Evolutionary conservation across 2,329 filamentous ascomycete species (phyloP), one percentile per base, ranked within the genome.

Genomic region (Fusarium napiforme): DNA sequence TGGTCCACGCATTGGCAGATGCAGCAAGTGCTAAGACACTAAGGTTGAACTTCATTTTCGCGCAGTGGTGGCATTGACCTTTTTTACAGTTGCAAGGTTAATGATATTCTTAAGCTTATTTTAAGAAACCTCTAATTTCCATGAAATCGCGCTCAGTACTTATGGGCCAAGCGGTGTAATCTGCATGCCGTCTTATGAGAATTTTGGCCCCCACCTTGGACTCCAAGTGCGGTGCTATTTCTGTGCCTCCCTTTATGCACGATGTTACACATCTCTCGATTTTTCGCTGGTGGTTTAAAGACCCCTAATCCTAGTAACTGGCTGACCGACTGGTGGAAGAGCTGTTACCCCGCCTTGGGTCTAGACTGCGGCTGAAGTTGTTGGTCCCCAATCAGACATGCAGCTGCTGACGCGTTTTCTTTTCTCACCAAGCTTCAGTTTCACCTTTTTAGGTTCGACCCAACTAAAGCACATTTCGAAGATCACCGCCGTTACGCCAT

Each of bases 211-310:
- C 49, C 49, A 36, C 16, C 30, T 14, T 52, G n/a, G 16, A 26
- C 47, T 52, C n/a, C n/a, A n/a, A n/a, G n/a, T n/a, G n/a, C n/a
- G 15, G 0, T 49, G 0, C 30, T 52, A 21, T 52, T 36, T 36
- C 6, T 36, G 49, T 52, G n/a, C 47, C n/a, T 36, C 7, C 12
- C 12, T 5, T 34, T 14, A 2, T 26, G n/a, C 30, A 8, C 30
- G n/a, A 26, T 36, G n/a, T 26, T 26, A 26, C 30, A 1, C 16
- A 19, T 50, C 49, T 52, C 30, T 36, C 9, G 10, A 15, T 7
- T 1, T 11, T 1, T n/a, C n/a, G 16, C n/a, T 34, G 30, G n/a
- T 1, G n/a, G 0, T 10, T 15, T 2, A 0, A 15, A 36, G 14
- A 10, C 9, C 16, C 12, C 49, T 26, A 26, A 36, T 36, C 49